A percentile compares a stretch with the other conserved stretches of the same genome.
Evolutionary conservation across 2,329 filamentous ascomycete species (phyloP).

Genomic region (Pseudofabraea citricarpa): DNA sequence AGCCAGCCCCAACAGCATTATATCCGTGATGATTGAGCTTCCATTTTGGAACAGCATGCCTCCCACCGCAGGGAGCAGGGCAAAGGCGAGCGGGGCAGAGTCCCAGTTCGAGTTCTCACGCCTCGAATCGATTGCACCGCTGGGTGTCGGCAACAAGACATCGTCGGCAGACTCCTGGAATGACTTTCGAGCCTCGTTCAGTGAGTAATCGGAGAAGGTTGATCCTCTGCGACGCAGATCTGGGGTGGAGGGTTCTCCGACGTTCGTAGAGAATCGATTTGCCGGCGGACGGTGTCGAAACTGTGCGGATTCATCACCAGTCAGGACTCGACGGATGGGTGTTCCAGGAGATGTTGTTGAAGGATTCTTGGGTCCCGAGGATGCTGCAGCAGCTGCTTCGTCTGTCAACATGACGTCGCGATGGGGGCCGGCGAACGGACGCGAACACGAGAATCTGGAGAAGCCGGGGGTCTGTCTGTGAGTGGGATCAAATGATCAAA

Average conservation of each 20-base stretch:
- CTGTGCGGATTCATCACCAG: slow-evolving; percentile 17
- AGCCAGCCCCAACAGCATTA: slow-evolving; percentile 74
- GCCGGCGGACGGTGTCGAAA: slow-evolving; percentile 14
- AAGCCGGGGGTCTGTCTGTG: too few relatives aligned
- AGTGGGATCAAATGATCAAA: too few relatives aligned
- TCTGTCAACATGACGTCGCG: background rate
- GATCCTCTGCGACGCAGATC: slow-evolving; percentile 62
- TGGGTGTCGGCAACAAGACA: slow-evolving; percentile 55
- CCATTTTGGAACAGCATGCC: slow-evolving; percentile 84
- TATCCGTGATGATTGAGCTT: slow-evolving; percentile 75
- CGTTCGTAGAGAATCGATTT: slow-evolving; percentile 21
- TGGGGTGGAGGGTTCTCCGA: slow-evolving; percentile 13
- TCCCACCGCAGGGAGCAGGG: slow-evolving; percentile 78
- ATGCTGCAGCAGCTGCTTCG: background rate
- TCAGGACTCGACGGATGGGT: slow-evolving; percentile 8
- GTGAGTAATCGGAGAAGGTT: slow-evolving; percentile 70
- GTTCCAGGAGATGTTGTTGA: slow-evolving; percentile 7
- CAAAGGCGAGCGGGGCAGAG: slow-evolving; percentile 75
- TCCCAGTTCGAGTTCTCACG: slow-evolving; percentile 67
- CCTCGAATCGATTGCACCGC: slow-evolving; percentile 28
- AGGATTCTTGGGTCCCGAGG: too few relatives aligned
- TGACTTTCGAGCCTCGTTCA: slow-evolving; percentile 61
- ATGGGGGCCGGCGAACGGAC: too few relatives aligned
- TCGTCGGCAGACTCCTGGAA: slow-evolving; percentile 65
- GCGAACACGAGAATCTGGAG: too few relatives aligned